Evolutionary conservation across 1,284 basidiomycete species (phyloP), one percentile per base, ranked within the genome.

Genomic region (Thelephora terrestris): DNA sequence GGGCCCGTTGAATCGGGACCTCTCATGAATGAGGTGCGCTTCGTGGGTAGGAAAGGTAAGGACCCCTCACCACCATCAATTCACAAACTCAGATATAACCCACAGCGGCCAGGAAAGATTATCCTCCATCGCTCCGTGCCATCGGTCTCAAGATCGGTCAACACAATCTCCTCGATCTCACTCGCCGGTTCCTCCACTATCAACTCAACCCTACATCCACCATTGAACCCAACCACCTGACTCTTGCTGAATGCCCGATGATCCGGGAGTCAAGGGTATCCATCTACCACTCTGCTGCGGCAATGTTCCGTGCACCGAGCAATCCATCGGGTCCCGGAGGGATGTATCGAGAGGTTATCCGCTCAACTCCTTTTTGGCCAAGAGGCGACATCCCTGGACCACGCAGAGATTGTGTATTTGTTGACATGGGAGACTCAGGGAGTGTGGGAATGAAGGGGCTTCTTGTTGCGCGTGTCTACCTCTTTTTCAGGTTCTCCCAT

Each of bases 301-400:
- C 17, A 40, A 46, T 7, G 32, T 52, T 2, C 21, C 21, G 44
- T 24, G 52, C 54, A 0, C 50, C 54, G 0, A 52, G 50, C n/a
- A 52, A 55, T 27, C 43, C 21, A 0, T 50, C 36, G 4, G 50
- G 52, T 2, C 7, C 21, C 3, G 23, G 35, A 0, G 54, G 50
- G 2, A 55, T 55, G 54, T 27, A 34, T 4, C 42, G 44, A 3
- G 52, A 55, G 34, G 34, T 18, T 24, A 55, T 55, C 7, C 50
- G 54, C 1, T 25, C 50, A 5, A 36, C 18, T 4, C 47, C 46
- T 6, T 44, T 48, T 1, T 55, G 54, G 54, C n/a, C n/a, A n/a
- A n/a, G n/a, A n/a, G n/a, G n/a, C n/a, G n/a, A n/a, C n/a, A n/a
- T n/a, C n/a, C n/a, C n/a, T n/a, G n/a, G n/a, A n/a, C n/a, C n/a